Evolutionary conservation across 164 flowering plant species (phyloP).

Genomic region (Sextonia rubra): DNA sequence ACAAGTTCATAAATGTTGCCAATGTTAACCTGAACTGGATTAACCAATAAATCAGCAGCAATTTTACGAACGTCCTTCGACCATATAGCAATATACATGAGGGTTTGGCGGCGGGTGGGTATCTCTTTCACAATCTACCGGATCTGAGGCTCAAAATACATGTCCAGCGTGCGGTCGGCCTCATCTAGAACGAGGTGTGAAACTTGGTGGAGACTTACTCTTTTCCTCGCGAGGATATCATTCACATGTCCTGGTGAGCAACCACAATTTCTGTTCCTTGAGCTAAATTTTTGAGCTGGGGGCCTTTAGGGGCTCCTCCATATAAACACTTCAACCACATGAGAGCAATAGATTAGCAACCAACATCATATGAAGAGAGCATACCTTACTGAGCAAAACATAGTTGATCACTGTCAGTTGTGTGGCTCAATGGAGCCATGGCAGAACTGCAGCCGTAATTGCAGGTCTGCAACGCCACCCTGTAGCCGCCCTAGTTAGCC

Average conservation of each 20-base stretch:
- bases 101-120: slow-evolving; percentile 79
- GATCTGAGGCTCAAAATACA: slow-evolving; percentile 98
- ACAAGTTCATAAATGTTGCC: slow-evolving; percentile 86
- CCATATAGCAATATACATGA: slow-evolving; percentile 99
- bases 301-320: slow-evolving; percentile 93
- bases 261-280: slow-evolving; percentile 83
- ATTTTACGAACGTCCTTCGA: slow-evolving; percentile 89
- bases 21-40: slow-evolving; percentile 89
- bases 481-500: too few relatives aligned
- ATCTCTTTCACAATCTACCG: slow-evolving; percentile 80
- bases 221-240: slow-evolving; percentile 82
- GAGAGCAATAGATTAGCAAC: neutral
- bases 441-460: too few relatives aligned
- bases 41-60: slow-evolving; percentile 75
- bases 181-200: slow-evolving; percentile 88
- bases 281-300: slow-evolving; percentile 67
- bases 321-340: slow-evolving; percentile 52
- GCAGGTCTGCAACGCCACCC: too few relatives aligned
- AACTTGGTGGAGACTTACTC: slow-evolving; percentile 63
- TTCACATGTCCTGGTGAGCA: slow-evolving; percentile 91
- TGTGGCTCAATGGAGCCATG: too few relatives aligned
- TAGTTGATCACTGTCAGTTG: too few relatives aligned
- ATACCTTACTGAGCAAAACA: too few relatives aligned
- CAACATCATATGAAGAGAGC: too few relatives aligned
- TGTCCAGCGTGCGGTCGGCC: slow-evolving; percentile 96